Evolutionary conservation across 176 grass and related monocot genomes (phyloP), one percentile per base, ranked within the genome.

Genomic region (Rhynchospora breviuscula): DNA sequence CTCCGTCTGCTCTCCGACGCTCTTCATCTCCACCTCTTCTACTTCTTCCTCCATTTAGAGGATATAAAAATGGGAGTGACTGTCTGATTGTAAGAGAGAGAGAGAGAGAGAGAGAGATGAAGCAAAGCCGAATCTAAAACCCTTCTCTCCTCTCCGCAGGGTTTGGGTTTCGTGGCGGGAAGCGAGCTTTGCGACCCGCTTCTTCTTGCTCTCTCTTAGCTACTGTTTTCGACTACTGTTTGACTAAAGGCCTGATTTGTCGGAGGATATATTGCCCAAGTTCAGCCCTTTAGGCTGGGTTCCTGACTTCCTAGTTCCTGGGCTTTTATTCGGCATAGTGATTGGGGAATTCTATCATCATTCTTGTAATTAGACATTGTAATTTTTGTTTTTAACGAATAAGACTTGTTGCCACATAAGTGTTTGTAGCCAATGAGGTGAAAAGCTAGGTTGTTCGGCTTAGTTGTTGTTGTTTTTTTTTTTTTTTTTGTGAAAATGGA

Each of bases 1-100:
- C 85, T 84, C 85, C 85, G 86, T 92, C 77, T 83, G 83, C 62
- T 85, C 59, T 91, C 85, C 85, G 45, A 66, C 61, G 11, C 46
- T 67, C 61, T 67, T 61, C 80, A 67, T 82, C 45, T 66, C 40
- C 21, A 82, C 70, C 54, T 85, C 83, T 53, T 64, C 54, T 18
- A 62, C 70, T 35, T 82, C 33, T 82, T 77, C 70, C 54, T n/a
- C 43, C 83, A 85, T 85, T 63, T 22, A 73, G 69, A 49, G 72
- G 7, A 48, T 76, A 63, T 7, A 23, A 31, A 44, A 31, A 44
- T 29, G 31, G 7, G 53, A 60, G 11, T 57, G 46, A 18, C 12
- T 29, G 49, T 35, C 25, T 7, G 26, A 0, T 21, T 68, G 68
- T 33, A 11, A 7, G 33, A 40, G 58, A 40, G 35, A 40, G 33